phyloP scores from a whole-genome alignment of 1,284 basidiomycete genomes.

The Lentinula novae-zelandiae region DNA sequence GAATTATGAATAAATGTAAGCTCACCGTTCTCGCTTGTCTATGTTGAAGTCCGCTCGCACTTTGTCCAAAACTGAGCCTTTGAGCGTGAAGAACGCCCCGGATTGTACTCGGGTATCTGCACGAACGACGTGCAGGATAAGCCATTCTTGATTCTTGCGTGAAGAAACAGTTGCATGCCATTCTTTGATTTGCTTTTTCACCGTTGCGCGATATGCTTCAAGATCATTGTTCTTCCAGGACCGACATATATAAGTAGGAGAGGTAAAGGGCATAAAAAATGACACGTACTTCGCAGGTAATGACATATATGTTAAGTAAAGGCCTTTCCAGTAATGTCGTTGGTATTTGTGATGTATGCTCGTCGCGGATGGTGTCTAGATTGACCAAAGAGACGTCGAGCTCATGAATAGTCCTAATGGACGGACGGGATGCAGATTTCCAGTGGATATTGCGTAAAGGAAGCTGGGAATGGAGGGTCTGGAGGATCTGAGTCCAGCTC shows the following conservation, averaged over 20 bases:
- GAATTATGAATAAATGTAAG: constrained; percentile 12
- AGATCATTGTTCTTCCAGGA: constrained; percentile 62
- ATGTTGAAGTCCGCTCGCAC: constrained; percentile 90
- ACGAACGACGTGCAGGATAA: constrained; percentile 81
- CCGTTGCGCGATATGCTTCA: constrained; percentile 78
- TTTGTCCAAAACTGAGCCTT: constrained; percentile 85
- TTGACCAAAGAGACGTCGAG: constrained; percentile 73
- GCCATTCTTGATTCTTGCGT: constrained; percentile 85
- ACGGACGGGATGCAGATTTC: constrained; percentile 70
- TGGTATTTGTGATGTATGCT: constrained; percentile 73
- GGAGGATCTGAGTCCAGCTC: constrained; percentile 67
- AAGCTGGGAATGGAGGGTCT: constrained; percentile 66
- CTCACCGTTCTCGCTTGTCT: constrained; percentile 84
- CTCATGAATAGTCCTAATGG: constrained; percentile 82
- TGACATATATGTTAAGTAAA: constrained; percentile 81
- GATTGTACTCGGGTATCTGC: constrained; percentile 59
- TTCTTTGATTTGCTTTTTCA: constrained; percentile 86
- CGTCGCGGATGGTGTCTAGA: constrained; percentile 69
- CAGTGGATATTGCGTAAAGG: constrained; percentile 90
- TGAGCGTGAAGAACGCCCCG: constrained; percentile 76
- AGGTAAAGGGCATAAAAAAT: constrained; percentile 30
- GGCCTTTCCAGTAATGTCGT: constrained; percentile 82
- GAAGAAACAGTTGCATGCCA: constrained; percentile 74
- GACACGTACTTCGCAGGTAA: constrained; percentile 69
- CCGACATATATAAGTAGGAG: constrained; percentile 8